phyloP scores from a whole-genome alignment of 257 asterid genomes.

The Fraxinus excelsior region DNA sequence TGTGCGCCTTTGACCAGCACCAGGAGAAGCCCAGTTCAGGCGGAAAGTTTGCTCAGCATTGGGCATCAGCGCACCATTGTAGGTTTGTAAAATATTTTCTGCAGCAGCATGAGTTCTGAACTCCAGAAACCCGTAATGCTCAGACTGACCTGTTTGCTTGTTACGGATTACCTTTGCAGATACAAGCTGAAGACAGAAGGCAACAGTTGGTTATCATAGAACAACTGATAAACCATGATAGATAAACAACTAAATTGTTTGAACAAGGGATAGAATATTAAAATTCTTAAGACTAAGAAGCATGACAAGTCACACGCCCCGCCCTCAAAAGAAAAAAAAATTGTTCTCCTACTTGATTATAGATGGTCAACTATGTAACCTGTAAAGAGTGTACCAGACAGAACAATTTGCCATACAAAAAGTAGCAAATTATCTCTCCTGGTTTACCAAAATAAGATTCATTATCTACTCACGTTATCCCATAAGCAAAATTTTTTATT shows the following conservation, averaged over 20 bases:
- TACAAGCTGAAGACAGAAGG: slow-evolving; percentile 49
- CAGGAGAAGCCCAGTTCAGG: slow-evolving; percentile 83
- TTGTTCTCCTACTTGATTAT: not conserved
- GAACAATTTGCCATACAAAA: not conserved
- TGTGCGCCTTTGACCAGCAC: slow-evolving; percentile 72
- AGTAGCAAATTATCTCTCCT: not conserved
- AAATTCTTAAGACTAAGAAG: not conserved
- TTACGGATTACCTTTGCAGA: slow-evolving; percentile 72
- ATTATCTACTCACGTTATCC: not conserved
- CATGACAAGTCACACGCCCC: not conserved
- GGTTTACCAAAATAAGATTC: not conserved
- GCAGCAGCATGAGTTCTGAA: slow-evolving; percentile 72
- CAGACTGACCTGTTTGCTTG: slow-evolving; percentile 72
- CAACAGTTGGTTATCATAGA: not conserved
- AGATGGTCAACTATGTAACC: not conserved
- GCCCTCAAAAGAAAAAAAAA: not conserved
- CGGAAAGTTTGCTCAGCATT: slow-evolving; percentile 64
- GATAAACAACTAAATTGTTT: not conserved
- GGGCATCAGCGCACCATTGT: slow-evolving; percentile 70
- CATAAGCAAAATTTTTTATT: not conserved
- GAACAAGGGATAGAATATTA: not conserved
- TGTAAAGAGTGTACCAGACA: not conserved
- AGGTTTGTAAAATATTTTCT: slow-evolving; percentile 60
- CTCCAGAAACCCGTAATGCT: slow-evolving; percentile 89
- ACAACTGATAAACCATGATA: not conserved